phyloP scores from a whole-genome alignment of 2,329 filamentous ascomycete genomes.

The Ramularia collo-cygni region DNA sequence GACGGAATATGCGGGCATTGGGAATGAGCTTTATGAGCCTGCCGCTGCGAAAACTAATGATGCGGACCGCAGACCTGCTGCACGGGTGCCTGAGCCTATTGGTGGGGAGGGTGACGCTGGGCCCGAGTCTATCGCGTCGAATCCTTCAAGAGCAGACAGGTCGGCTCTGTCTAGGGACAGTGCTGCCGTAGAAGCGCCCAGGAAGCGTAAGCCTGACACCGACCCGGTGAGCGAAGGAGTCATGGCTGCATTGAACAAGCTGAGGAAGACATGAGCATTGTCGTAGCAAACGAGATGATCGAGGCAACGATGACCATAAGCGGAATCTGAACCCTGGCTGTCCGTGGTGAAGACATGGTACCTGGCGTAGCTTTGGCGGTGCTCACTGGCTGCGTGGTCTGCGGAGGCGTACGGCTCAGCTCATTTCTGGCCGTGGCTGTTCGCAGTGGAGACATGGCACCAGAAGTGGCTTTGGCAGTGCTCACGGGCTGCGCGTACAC shows the following conservation, averaged over 20 bases:
- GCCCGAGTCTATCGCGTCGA: slow-evolving; percentile 18
- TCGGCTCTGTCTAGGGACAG: not conserved
- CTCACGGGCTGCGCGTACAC: too few species aligned
- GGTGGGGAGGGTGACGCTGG: slow-evolving; percentile 43
- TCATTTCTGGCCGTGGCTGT: too few species aligned
- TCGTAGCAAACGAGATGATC: too few species aligned
- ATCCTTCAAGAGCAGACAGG: slow-evolving; percentile 9
- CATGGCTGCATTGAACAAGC: slow-evolving; percentile 50
- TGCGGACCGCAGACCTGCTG: slow-evolving; percentile 32
- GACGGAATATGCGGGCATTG: slow-evolving; percentile 7
- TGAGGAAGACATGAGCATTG: slow-evolving; percentile 34
- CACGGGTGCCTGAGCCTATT: slow-evolving; percentile 26
- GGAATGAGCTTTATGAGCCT: slow-evolving; percentile 1
- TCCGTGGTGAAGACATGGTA: too few species aligned
- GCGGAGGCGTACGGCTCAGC: too few species aligned
- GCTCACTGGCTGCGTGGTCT: too few species aligned
- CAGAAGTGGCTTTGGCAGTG: too few species aligned
- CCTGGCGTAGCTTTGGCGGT: too few species aligned
- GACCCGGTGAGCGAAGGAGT: slow-evolving; percentile 51
- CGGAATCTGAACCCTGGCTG: too few species aligned
- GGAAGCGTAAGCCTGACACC: slow-evolving; percentile 34
- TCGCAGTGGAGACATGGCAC: too few species aligned
- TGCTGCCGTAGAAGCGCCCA: slow-evolving; percentile 9
- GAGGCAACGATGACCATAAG: too few species aligned
- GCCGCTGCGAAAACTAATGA: slow-evolving; percentile 24